Evolutionary conservation across 768 basidiomycete genomes (phyloP).

Genomic region (Artomyces pyxidatus): DNA sequence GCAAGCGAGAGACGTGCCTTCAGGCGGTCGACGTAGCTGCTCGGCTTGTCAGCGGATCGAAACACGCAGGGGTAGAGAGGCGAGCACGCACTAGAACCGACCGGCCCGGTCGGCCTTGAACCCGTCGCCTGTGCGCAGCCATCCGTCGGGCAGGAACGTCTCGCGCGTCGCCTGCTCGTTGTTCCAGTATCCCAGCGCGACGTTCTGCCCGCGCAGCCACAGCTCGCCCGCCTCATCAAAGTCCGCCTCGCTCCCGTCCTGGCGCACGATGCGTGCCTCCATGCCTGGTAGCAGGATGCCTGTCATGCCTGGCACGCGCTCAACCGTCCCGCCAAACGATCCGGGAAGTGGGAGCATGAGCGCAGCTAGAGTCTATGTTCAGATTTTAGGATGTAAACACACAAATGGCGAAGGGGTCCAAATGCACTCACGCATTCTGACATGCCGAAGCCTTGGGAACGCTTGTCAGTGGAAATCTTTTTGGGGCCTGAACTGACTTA

Average conservation of each 20-base stretch:
- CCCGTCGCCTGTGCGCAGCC: constrained; percentile 69
- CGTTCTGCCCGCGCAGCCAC: constrained; percentile 44
- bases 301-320: constrained; percentile 31
- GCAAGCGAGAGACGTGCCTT: constrained; percentile 43
- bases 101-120: constrained; percentile 54
- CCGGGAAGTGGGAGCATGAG: constrained; percentile 5
- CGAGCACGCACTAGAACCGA: constrained; percentile 50
- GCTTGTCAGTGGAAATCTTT: too few relatives aligned
- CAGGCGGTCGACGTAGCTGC: constrained; percentile 66
- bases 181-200: constrained; percentile 66
- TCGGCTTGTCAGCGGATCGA: background rate
- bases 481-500: too few relatives aligned
- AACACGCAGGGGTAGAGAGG: background rate
- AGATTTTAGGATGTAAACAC: too few relatives aligned
- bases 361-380: constrained; percentile 4
- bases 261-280: constrained; percentile 53
- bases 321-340: background rate
- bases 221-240: constrained; percentile 60
- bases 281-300: constrained; percentile 59
- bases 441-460: constrained; percentile 59
- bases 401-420: too few relatives aligned
- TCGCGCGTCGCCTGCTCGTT: constrained; percentile 58
- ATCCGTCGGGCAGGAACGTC: constrained; percentile 58
- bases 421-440: constrained; percentile 56
- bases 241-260: constrained; percentile 47